Evolutionary conservation across 495 filamentous ascomycete species (phyloP), one percentile per base, ranked within the genome.

Genomic region (Tirmania nivea): DNA sequence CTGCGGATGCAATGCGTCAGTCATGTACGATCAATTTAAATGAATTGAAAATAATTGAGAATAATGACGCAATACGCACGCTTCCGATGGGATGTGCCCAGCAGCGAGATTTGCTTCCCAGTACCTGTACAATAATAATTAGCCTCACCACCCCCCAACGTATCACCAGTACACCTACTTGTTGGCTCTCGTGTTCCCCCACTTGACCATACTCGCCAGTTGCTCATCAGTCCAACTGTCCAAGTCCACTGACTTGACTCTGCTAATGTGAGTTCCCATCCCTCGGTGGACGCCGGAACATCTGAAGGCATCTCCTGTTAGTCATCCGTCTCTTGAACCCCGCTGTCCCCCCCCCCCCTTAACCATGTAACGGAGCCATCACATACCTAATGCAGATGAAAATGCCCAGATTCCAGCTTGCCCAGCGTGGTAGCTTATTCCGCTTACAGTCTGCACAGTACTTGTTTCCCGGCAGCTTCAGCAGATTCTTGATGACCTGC

Each of bases 221-320:
- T 96, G 92, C 68, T 96, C 92, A 68, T 97, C 90, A 54, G 89
- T 96, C 90, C 90, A 97, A 8, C 86, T 77, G 69, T 97, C 90
- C 35, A 97, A 75, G 66, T 97, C 92, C 56, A 97, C 90, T 3
- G 87, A 94, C 66, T 96, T 96, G 63, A 97, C 92, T 66, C 85
- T 76, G 66, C 86, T 94, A 65, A 97, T 95, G 70, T 97, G 90
- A 48, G 90, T 96, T 62, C 90, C 90, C 86, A 97, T 95, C 48
- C 88, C 86, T 60, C 90, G 82, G 69, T 97, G 90, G 62, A 97
- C 94, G 58, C 90, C 90, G 9, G 92, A 96, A 67, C 90, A 97
- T 55, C 73, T 73, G 52, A 36, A 39, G 3, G 39, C 39, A 19
- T 45, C 39, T n/a, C 25, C 25, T 31, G 25, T 31, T 5, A 31